Base-by-base conservation (phyloP, 2,329 filamentous ascomycete species). In the Xylaria sp. region DNA sequence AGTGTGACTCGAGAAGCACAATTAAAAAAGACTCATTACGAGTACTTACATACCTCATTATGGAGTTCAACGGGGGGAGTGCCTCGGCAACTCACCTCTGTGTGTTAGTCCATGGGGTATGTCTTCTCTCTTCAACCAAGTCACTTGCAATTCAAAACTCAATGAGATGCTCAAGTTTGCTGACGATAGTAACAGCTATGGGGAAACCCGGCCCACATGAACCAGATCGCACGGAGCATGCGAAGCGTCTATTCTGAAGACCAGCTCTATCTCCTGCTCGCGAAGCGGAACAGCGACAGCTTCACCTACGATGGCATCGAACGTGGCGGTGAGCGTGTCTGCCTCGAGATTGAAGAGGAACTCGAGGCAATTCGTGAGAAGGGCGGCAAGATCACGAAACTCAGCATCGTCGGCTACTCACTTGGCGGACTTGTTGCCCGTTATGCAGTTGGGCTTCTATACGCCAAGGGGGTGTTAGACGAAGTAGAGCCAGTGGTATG, bases 361-460 rank as follows among this genome's bases (percentile, higher is more conserved):
- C 71, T 89, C 58, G 79, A 80, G 58, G 71, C 73, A 50, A 80
- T 86, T 55, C 80, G 83, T 53, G 76, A 76, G 48, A 77, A 80
- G 34, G 92, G 91, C 19, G 84, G 88, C 66, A 81, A 83, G 48
- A 88, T 97, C 69, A 87, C 77, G 52, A 95, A 92, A 75, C 79
- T 97, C 64, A 96, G 92, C 72, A 79, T 97, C 47, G 82, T 93
- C 49, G 93, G 93, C 46, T 97, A 97, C 73, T 96, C 91, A 0
- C 80, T 97, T 1, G 93, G 93, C 51, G 93, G 93, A 0, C 78
- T 97, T 5, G 86, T 97, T 3, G 86, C 91, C 8, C 83, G 93
- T 61, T 97, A 96, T 76, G 89, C 90, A 1, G 82, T 96, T 59
- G 93, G 93, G 0, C 76, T 97, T 68, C 79, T 97, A 2, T 85